Conservation (phyloP, 192 early-diverging fungal species). For the Glomus cerebriforme region DNA sequence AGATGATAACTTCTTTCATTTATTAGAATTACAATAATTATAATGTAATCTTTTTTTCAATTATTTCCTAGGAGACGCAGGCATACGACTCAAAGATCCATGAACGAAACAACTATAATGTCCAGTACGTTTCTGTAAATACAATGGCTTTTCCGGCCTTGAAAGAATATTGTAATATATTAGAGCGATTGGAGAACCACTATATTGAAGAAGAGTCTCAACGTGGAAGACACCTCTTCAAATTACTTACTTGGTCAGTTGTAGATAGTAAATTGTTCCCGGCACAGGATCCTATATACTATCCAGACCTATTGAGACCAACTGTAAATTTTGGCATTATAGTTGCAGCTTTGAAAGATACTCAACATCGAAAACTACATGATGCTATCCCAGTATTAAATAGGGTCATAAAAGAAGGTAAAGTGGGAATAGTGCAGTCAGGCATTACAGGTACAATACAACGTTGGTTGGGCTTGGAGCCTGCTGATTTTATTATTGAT, state of each 20-base stretch:
- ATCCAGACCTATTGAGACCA: neutral
- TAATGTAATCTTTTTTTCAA: neutral
- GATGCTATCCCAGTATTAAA: neutral
- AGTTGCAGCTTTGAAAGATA: neutral
- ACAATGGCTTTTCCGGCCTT: neutral
- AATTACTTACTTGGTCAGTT: conserved; percentile 2
- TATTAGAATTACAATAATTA: neutral
- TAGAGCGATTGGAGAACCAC: conserved; percentile 1
- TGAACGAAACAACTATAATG: conserved; percentile 2
- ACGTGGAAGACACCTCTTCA: conserved; percentile 1
- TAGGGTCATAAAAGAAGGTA: conserved; percentile 5
- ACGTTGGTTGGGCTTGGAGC: neutral
- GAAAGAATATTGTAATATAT: conserved; percentile 12
- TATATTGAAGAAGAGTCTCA: conserved; percentile 8
- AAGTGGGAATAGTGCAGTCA: conserved; percentile 7
- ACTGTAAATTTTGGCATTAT: neutral
- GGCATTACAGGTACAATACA: neutral
- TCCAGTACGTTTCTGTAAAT: conserved; percentile 13
- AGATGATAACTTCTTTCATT: neutral
- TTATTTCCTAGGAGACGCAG: neutral
- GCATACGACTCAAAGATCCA: neutral
- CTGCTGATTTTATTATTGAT: neutral
- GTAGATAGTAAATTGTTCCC: conserved; percentile 15
- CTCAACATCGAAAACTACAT: neutral
- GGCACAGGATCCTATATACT: conserved; percentile 2